Evolutionary conservation across 176 grass and related monocot species (phyloP), one percentile per base, ranked within the genome.

Genomic region (Eragrostis nindensis): DNA sequence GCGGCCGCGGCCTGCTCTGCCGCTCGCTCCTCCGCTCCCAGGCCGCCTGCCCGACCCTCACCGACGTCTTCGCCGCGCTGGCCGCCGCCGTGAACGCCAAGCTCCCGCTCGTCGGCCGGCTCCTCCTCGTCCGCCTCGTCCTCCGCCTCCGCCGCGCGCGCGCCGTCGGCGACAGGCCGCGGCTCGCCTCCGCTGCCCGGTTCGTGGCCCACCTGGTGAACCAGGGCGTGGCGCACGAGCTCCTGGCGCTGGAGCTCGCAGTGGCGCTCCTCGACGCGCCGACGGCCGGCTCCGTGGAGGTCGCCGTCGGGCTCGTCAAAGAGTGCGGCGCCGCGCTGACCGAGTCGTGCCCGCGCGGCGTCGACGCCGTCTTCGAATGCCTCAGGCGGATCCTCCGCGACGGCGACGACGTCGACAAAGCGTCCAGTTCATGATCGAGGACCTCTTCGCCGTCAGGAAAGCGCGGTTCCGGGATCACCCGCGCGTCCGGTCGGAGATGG

Each of bases 1-100:
- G 84, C 39, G 86, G 86, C 26, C 62, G 89, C 49, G 92, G 92
- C 11, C 86, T 94, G 3, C 88, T 91, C 55, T 89, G 89, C 81
- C 77, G 84, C 19, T 84, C 86, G 11, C 86, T 87, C 16, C 75
- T 92, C 62, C 73, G 66, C 19, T 91, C 89, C 0, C 92, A 94
- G 71, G 78, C 86, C 47, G 80, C 92, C 15, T 87, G 76, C 39
- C 92, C 89, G 5, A 77, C 50, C 25, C 76, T 94, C 63, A 91
- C 89, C 0, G 80, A 87, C 73, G 83, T 94, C 27, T 94, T 94
- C 60, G 53, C 83, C 21, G 89, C 86, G 1, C 44, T 94, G 5
- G 89, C 83, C 8, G 89, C 89, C 0, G 84, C 83, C 15, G 87
- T 94, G 9, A 94, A 92, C 59, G 82, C 84, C 6, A 85, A 73